Conservation (phyloP, 768 basidiomycete genomes). For the Termitomyces sp. region DNA sequence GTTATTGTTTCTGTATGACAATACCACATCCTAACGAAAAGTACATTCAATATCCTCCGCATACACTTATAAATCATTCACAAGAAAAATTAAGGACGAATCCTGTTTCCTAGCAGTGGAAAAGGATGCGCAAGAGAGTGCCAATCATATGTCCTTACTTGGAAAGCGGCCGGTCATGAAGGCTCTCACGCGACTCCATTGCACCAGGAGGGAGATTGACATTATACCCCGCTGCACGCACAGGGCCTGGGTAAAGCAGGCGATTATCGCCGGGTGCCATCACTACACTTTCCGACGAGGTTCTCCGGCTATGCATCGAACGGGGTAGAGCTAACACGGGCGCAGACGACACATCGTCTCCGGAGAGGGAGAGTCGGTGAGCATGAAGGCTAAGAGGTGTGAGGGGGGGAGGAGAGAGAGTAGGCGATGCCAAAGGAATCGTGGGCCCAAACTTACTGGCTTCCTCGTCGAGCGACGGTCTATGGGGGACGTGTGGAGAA, state of each 20-base stretch:
- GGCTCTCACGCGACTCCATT: background rate
- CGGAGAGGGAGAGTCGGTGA: constrained; percentile 9
- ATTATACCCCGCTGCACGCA: constrained; percentile 28
- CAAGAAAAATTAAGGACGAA: background rate
- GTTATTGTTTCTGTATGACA: background rate
- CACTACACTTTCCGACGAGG: constrained; percentile 19
- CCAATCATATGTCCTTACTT: background rate
- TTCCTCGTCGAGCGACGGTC: background rate
- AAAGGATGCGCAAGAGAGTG: background rate
- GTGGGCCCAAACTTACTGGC: background rate
- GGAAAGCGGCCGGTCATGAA: background rate
- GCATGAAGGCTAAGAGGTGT: background rate
- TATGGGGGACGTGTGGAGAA: background rate
- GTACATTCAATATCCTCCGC: background rate
- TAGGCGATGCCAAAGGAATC: constrained; percentile 4
- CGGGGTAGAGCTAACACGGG: constrained; percentile 7
- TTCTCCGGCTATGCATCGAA: constrained; percentile 8
- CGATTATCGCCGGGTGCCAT: constrained; percentile 19
- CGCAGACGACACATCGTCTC: constrained; percentile 7
- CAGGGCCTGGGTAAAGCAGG: constrained; percentile 29
- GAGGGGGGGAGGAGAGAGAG: constrained; percentile 2
- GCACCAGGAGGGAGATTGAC: background rate
- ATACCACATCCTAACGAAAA: background rate
- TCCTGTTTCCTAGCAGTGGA: background rate
- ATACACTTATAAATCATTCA: background rate